phyloP scores from a whole-genome alignment of 768 basidiomycete species.

The Omphalotus guepiniiformis region DNA sequence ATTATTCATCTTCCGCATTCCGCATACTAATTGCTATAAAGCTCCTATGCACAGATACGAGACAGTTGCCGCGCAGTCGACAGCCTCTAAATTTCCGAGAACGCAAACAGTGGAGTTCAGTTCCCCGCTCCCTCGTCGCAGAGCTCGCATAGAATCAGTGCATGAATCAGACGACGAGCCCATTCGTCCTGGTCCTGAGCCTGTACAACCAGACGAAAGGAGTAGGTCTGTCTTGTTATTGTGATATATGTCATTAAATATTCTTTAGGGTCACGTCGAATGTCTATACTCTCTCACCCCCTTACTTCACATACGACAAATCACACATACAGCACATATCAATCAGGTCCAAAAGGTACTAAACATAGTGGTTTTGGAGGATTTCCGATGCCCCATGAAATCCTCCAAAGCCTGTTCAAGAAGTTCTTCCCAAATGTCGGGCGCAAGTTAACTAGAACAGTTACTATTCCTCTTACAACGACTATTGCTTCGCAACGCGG shows the following conservation, averaged over 20 bases:
- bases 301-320: constrained; percentile 16
- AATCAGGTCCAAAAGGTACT: constrained; percentile 16
- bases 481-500: constrained; percentile 48
- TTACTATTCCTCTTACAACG: constrained; percentile 72
- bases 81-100: constrained; percentile 24
- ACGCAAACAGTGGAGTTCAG: constrained; percentile 54
- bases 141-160: constrained; percentile 16
- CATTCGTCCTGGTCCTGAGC: neutral
- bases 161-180: constrained; percentile 3
- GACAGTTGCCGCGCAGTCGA: constrained; percentile 21
- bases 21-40: constrained; percentile 9
- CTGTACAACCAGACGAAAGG: constrained; percentile 14
- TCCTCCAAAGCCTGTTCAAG: constrained; percentile 46
- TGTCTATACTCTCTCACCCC: constrained; percentile 13
- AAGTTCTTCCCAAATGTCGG: constrained; percentile 62
- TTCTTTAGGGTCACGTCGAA: constrained; percentile 18
- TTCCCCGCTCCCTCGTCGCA: constrained; percentile 22
- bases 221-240: constrained; percentile 7
- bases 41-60: constrained; percentile 34
- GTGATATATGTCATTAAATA: neutral
- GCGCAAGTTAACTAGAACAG: constrained; percentile 55
- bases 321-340: constrained; percentile 17
- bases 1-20: neutral
- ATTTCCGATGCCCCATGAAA: constrained; percentile 65
- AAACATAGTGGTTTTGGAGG: constrained; percentile 61